phyloP scores from a whole-genome alignment of 2,329 filamentous ascomycete genomes.

The Chaetomium olivaceum region DNA sequence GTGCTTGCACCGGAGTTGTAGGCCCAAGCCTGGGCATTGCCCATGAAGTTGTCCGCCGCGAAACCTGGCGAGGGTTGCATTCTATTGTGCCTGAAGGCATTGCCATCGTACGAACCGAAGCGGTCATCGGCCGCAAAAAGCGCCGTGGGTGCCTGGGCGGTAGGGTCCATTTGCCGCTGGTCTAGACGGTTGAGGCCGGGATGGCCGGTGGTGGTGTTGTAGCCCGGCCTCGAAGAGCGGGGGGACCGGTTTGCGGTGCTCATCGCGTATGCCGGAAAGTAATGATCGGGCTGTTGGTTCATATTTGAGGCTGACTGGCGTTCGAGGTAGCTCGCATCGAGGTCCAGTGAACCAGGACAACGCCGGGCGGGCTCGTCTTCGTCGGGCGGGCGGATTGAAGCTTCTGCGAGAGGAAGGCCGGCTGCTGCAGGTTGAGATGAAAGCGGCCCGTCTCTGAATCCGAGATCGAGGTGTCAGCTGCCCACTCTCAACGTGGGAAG shows the following conservation, averaged over 20 bases:
- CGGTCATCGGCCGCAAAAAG: constrained; percentile 35
- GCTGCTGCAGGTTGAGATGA: background rate
- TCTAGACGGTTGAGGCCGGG: constrained; percentile 32
- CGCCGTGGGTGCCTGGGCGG: constrained; percentile 30
- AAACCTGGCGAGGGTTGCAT: constrained; percentile 31
- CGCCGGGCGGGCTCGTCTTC: background rate
- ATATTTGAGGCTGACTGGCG: constrained; percentile 24
- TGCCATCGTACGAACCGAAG: constrained; percentile 36
- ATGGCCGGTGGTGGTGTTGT: constrained; percentile 35
- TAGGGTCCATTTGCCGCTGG: constrained; percentile 36
- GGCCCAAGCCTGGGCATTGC: constrained; percentile 35
- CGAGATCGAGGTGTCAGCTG: constrained; percentile 10
- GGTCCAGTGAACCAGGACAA: constrained; percentile 23
- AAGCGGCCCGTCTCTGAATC: background rate
- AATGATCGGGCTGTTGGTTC: constrained; percentile 33
- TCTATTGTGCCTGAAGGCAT: constrained; percentile 33
- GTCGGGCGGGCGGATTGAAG: background rate
- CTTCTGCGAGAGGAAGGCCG: background rate
- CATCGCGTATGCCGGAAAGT: constrained; percentile 31
- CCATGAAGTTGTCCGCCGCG: constrained; percentile 32
- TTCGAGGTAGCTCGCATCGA: constrained; percentile 27
- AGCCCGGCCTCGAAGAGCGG: constrained; percentile 33
- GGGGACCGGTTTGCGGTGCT: constrained; percentile 34
- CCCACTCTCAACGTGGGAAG: constrained; percentile 14
- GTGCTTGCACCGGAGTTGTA: constrained; percentile 37